Conservation (phyloP, 2,329 filamentous ascomycete genomes). For the Septoria linicola region DNA sequence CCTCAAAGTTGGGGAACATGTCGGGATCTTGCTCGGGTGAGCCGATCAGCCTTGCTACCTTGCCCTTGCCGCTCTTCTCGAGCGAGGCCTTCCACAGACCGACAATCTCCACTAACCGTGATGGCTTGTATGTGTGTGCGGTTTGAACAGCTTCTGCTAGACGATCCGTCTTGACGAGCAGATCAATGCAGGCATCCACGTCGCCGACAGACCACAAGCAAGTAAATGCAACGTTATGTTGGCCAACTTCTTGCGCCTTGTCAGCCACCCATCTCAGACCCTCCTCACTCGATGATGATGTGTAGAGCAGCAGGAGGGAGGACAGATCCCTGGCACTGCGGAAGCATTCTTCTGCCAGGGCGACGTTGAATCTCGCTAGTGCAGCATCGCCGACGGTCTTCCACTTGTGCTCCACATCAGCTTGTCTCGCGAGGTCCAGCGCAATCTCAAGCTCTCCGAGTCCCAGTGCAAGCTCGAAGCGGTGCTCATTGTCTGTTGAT, state of each 20-base stretch:
- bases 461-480: constrained; percentile 85
- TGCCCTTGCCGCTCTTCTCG: constrained; percentile 80
- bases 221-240: constrained; percentile 91
- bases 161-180: constrained; percentile 75
- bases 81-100: constrained; percentile 77
- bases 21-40: constrained; percentile 66
- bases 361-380: constrained; percentile 79
- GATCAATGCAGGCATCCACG: constrained; percentile 74
- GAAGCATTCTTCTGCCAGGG: constrained; percentile 90
- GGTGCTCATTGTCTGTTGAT: constrained; percentile 91
- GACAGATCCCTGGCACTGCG: constrained; percentile 85
- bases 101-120: constrained; percentile 65
- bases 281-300: constrained; percentile 74
- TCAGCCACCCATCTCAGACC: constrained; percentile 71
- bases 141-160: constrained; percentile 86
- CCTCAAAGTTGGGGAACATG: constrained; percentile 94
- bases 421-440: constrained; percentile 75
- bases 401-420: constrained; percentile 95
- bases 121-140: constrained; percentile 93
- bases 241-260: constrained; percentile 72
- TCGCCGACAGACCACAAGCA: constrained; percentile 86
- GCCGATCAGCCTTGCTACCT: constrained; percentile 79
- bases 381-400: constrained; percentile 95
- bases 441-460: constrained; percentile 83
- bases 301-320: constrained; percentile 82